Percentiles rank a stretch among this genome's conserved stretches.
These are phyloP conservation scores for Neofusicoccum cordaticola DNA, from an alignment of 2,329 filamentous ascomycete genomes.

Conservation along the genomic window DNA sequence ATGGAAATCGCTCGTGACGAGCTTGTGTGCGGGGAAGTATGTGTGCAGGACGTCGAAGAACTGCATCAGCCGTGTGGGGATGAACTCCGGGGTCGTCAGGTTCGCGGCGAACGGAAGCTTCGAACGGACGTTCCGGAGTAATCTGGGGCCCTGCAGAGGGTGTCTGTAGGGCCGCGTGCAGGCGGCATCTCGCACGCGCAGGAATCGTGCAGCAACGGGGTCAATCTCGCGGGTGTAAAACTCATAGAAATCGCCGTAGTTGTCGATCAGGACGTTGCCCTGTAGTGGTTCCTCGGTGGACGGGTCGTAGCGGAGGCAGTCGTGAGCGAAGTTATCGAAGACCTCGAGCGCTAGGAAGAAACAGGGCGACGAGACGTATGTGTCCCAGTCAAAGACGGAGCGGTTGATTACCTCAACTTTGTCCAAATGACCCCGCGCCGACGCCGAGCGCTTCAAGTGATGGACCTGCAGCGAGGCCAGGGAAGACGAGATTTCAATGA, in stretches of 20 bases:
- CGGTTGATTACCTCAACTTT: conserved; percentile 94
- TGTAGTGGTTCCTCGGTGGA: conserved; percentile 79
- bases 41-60: conserved; percentile 89
- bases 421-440: conserved; percentile 70
- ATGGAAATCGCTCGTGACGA: conserved; percentile 89
- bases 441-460: conserved; percentile 65
- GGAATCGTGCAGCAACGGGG: conserved; percentile 75
- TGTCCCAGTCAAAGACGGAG: conserved; percentile 91
- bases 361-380: conserved; percentile 84
- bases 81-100: conserved; percentile 82
- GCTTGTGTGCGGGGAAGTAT: conserved; percentile 85
- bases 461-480: conserved; percentile 75
- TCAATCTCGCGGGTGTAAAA: conserved; percentile 83
- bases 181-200: conserved; percentile 80
- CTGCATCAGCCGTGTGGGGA: conserved; percentile 91
- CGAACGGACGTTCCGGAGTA: conserved; percentile 61
- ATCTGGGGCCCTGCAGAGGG: conserved; percentile 53
- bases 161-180: conserved; percentile 58
- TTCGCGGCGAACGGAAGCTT: conserved; percentile 70
- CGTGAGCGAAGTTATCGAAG: conserved; percentile 97
- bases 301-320: conserved; percentile 86
- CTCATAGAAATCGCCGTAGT: conserved; percentile 85
- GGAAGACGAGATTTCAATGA: conserved; percentile 89
- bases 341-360: conserved; percentile 98
- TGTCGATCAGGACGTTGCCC: conserved; percentile 82